These are phyloP conservation scores for Sugiyamaella lignohabitans DNA, from an alignment of 805 yeast species.

Conservation along the genomic window DNA sequence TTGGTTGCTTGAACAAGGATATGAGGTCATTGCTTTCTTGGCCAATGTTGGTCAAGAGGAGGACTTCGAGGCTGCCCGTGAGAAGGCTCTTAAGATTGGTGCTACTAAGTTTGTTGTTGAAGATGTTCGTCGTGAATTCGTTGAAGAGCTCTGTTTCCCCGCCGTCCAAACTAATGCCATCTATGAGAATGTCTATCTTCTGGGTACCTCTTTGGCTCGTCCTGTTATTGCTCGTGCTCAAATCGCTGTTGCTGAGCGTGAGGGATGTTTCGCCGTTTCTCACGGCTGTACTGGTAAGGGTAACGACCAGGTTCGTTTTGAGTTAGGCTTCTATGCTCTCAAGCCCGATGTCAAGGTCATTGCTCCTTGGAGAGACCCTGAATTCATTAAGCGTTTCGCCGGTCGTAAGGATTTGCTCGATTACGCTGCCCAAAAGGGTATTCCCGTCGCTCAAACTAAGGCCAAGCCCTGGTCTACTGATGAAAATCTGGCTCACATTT, in stretches of 20 bases:
- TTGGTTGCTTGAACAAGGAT: conserved; percentile 96
- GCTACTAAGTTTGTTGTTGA: conserved; percentile 92
- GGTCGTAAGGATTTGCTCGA: conserved; percentile 96
- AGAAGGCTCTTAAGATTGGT: conserved; percentile 93
- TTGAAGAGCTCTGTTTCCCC: conserved; percentile 87
- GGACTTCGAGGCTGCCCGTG: conserved; percentile 95
- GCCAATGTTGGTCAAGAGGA: conserved; percentile 99
- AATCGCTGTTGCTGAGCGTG: conserved; percentile 91
- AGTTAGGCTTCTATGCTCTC: conserved; percentile 92
- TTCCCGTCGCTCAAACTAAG: conserved; percentile 94
- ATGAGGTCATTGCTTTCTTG: conserved; percentile 96
- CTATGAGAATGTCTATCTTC: conserved; percentile 92
- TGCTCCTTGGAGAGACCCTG: conserved; percentile 99
- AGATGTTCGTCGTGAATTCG: conserved; percentile 93
- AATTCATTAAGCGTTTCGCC: conserved; percentile 87
- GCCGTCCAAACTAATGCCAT: conserved; percentile 97
- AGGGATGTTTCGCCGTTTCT: conserved; percentile 97
- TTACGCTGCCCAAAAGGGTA: conserved; percentile 85
- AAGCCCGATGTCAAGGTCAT: conserved; percentile 95
- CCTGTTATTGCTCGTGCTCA: conserved; percentile 99
- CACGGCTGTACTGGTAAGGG: conserved; percentile 99
- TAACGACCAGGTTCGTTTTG: conserved; percentile 98
- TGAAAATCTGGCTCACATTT: conserved; percentile 98
- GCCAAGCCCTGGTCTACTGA: conserved; percentile 99
- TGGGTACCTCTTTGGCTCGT: conserved; percentile 97